Evolutionary conservation across 2,329 filamentous ascomycete species (phyloP).

Genomic region (Acephala macrosclerotiorum): DNA sequence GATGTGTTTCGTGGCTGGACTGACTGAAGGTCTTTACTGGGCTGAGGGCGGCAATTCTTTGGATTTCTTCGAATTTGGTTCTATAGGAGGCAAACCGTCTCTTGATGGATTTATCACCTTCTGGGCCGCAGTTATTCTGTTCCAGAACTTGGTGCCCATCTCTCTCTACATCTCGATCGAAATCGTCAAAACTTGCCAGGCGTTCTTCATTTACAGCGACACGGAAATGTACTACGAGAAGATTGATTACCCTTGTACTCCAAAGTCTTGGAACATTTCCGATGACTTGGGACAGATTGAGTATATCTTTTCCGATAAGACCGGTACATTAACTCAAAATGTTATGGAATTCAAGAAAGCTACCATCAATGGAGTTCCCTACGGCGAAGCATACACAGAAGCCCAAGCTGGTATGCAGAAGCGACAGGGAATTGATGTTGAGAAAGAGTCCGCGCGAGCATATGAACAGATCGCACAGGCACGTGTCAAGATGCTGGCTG

Average conservation of each 20-base stretch:
- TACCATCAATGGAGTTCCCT: slow-evolving; percentile 93
- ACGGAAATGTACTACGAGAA: slow-evolving; percentile 96
- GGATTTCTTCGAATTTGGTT: slow-evolving; percentile 84
- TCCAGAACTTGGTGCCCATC: slow-evolving; percentile 98
- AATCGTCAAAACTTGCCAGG: slow-evolving; percentile 91
- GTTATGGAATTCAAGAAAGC: slow-evolving; percentile 99
- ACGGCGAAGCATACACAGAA: slow-evolving; percentile 97
- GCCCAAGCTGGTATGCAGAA: slow-evolving; percentile 97
- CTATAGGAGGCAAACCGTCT: slow-evolving; percentile 75
- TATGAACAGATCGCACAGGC: slow-evolving; percentile 81
- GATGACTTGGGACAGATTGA: slow-evolving; percentile 98
- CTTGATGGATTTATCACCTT: slow-evolving; percentile 96
- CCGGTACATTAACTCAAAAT: slow-evolving; percentile 87
- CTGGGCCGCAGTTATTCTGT: slow-evolving; percentile 92
- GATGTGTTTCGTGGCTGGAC: slow-evolving; percentile 87
- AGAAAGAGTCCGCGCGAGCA: slow-evolving; percentile 77
- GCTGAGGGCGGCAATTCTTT: slow-evolving; percentile 75
- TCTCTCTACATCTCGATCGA: slow-evolving; percentile 97
- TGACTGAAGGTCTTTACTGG: slow-evolving; percentile 88
- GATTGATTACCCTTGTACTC: slow-evolving; percentile 92
- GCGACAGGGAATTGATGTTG: slow-evolving; percentile 85
- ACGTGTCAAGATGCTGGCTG: slow-evolving; percentile 74
- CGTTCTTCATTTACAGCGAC: slow-evolving; percentile 97
- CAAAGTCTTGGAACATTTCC: slow-evolving; percentile 99
- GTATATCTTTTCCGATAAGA: slow-evolving; percentile 98